These are phyloP conservation scores for Penicillium oxalicum DNA, from an alignment of 2,329 filamentous ascomycete genomes.

Conservation along the genomic window DNA sequence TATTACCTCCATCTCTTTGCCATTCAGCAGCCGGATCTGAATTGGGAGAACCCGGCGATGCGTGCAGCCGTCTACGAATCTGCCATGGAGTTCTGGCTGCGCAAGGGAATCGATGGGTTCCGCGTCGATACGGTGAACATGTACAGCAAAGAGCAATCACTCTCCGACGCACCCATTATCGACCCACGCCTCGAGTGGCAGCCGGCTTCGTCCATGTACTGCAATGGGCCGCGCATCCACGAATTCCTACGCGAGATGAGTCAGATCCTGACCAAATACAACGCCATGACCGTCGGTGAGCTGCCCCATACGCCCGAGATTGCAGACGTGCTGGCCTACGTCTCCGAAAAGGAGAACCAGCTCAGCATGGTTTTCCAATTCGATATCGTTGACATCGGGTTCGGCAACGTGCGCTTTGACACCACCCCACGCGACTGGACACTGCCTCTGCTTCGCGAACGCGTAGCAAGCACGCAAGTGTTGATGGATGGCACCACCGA, in stretches of 20 bases:
- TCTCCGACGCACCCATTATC: conserved; percentile 52
- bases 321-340: conserved; percentile 53
- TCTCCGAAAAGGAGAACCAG: conserved; percentile 53
- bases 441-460: conserved; percentile 46
- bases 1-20: conserved; percentile 71
- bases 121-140: conserved; percentile 63
- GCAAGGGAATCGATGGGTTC: conserved; percentile 63
- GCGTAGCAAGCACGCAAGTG: conserved; percentile 47
- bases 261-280: conserved; percentile 53
- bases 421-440: conserved; percentile 42
- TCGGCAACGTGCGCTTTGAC: conserved; percentile 43
- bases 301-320: conserved; percentile 58
- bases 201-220: conserved; percentile 52
- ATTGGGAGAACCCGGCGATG: conserved; percentile 64
- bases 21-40: conserved; percentile 67
- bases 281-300: conserved; percentile 66
- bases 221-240: conserved; percentile 63
- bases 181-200: conserved; percentile 45
- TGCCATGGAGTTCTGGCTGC: conserved; percentile 68
- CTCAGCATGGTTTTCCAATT: conserved; percentile 62
- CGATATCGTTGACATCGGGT: conserved; percentile 50
- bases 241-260: conserved; percentile 65
- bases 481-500: conserved; percentile 42
- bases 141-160: conserved; percentile 46
- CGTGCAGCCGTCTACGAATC: conserved; percentile 61